phyloP scores from a whole-genome alignment of 108 stramenopile genomes.

The Cyclostephanos tholiformis region DNA sequence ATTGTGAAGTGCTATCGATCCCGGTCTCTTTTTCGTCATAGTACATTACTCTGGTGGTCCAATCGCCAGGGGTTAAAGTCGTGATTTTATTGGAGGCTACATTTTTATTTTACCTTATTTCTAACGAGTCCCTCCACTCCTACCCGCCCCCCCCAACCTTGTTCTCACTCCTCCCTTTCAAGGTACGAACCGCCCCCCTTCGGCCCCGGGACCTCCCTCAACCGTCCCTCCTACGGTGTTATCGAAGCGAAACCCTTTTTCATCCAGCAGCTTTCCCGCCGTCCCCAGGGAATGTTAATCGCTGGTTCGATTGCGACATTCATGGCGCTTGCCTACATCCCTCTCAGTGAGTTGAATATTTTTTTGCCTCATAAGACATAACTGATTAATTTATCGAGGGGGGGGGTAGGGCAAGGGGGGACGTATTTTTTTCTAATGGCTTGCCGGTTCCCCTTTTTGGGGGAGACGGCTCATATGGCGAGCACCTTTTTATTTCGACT shows the following conservation, averaged over 20 bases:
- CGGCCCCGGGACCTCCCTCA: slow-evolving; percentile 77
- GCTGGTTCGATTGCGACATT: slow-evolving; percentile 42
- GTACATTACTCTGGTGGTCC: not conserved
- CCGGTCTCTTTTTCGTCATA: not conserved
- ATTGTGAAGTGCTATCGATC: not conserved
- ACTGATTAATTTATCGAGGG: not conserved
- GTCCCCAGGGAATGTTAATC: slow-evolving; percentile 59
- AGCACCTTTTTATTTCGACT: not conserved
- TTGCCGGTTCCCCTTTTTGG: not conserved
- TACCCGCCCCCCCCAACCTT: not conserved
- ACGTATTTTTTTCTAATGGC: not conserved
- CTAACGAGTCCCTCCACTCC: not conserved
- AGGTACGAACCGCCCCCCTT: slow-evolving; percentile 83
- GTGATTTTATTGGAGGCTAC: not conserved
- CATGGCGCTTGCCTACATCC: slow-evolving; percentile 65
- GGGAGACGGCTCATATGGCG: no score
- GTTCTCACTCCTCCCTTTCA: not conserved
- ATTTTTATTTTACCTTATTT: not conserved
- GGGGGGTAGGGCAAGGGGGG: not conserved
- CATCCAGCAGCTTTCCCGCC: slow-evolving; percentile 60
- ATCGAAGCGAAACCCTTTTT: slow-evolving; percentile 31
- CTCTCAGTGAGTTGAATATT: slow-evolving; percentile 65
- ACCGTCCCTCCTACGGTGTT: slow-evolving; percentile 70
- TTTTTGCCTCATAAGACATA: no score
- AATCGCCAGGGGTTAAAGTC: not conserved